Percentiles rank a stretch among this genome's conserved stretches.
phyloP scores from a whole-genome alignment of 345 rosid species.

The Raphanus sativus region DNA sequence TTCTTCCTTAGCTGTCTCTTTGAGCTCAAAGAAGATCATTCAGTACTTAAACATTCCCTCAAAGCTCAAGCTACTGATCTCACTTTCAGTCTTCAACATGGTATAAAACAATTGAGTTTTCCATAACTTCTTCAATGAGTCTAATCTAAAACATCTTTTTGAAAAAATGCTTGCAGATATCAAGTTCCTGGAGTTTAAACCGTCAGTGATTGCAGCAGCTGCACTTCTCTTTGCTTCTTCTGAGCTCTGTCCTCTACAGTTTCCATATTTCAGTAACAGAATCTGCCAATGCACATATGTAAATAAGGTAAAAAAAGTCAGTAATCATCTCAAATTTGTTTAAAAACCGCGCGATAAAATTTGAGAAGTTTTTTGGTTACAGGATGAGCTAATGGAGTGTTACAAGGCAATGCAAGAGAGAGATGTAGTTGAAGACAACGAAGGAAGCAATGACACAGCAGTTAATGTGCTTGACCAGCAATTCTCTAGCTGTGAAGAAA shows the following conservation, averaged over 20 bases:
- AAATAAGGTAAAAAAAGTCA: conserved; percentile 52
- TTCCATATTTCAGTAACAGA: conserved; percentile 45
- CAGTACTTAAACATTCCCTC: conserved; percentile 42
- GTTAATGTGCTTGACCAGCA: conserved; percentile 59
- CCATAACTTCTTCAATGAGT: background rate
- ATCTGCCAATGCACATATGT: conserved; percentile 55
- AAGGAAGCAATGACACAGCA: conserved; percentile 48
- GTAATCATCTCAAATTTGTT: background rate
- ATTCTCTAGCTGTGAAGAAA: conserved; percentile 45
- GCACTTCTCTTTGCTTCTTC: conserved; percentile 63
- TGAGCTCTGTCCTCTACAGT: conserved; percentile 55
- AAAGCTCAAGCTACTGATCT: conserved; percentile 57
- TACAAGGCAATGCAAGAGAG: conserved; percentile 50
- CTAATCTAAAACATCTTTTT: background rate
- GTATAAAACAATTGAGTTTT: conserved; percentile 29
- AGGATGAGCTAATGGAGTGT: conserved; percentile 60
- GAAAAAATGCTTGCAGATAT: conserved; percentile 43
- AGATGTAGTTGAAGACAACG: conserved; percentile 38
- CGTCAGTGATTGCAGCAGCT: conserved; percentile 72
- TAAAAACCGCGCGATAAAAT: background rate
- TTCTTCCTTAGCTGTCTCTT: conserved; percentile 51
- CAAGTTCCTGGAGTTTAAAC: conserved; percentile 61
- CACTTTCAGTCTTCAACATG: conserved; percentile 61
- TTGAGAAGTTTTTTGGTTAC: background rate
- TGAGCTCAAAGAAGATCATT: conserved; percentile 52